These are phyloP conservation scores for Climacium dendroides DNA, from an alignment of 225 moss, liverwort and hornwort species.

Conservation along the genomic window DNA sequence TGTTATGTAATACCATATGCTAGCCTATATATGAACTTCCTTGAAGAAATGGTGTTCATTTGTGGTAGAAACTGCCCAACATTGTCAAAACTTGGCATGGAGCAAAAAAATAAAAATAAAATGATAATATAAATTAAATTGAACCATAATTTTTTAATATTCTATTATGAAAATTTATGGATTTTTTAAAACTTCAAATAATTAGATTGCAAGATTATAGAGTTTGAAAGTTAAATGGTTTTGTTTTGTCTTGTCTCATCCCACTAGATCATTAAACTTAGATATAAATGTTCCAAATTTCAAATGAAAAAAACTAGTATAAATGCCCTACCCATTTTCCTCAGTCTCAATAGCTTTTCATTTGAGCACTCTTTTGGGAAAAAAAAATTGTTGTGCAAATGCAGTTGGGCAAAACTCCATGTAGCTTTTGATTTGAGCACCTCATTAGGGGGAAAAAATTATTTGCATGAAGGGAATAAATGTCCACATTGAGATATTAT, in stretches of 20 bases:
- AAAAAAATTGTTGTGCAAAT: too few species aligned
- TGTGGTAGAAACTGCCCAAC: fast-evolving
- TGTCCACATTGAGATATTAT: not conserved
- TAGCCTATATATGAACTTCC: too few species aligned
- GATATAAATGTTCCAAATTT: not conserved
- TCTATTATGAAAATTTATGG: not conserved
- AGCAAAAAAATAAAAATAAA: not conserved
- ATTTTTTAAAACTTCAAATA: too few species aligned
- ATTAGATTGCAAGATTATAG: not conserved
- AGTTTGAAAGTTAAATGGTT: not conserved
- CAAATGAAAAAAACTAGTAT: not conserved
- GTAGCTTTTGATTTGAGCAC: not conserved
- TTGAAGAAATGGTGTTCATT: fast-evolving
- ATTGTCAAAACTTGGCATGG: too few species aligned
- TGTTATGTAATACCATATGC: too few species aligned
- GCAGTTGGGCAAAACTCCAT: not conserved
- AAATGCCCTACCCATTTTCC: not conserved
- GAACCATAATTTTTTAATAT: not conserved
- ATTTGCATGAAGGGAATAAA: not conserved
- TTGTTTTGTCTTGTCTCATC: not conserved
- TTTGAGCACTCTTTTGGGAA: not conserved
- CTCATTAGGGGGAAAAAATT: too few species aligned
- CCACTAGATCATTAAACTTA: not conserved
- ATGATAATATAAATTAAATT: not conserved
- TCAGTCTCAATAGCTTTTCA: not conserved